Conservation (phyloP, 371 early-diverging fungal species). For the Circinella minor region DNA sequence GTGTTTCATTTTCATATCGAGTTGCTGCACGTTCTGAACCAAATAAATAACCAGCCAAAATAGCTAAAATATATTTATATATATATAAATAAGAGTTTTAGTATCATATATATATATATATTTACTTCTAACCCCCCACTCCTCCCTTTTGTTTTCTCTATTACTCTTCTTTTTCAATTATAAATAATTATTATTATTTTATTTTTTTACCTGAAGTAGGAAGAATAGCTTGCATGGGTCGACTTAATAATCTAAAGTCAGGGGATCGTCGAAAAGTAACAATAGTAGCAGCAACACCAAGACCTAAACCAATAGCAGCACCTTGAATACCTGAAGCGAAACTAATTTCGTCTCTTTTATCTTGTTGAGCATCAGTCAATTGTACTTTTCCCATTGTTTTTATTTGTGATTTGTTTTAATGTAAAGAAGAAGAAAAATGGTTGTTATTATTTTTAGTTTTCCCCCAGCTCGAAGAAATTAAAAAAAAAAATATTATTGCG, state of each 20-base stretch:
- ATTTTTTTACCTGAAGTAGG: slow-evolving; percentile 37
- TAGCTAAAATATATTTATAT: slow-evolving; percentile 24
- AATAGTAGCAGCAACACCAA: slow-evolving; percentile 46
- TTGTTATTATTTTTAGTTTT: too few species aligned
- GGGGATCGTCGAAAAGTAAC: slow-evolving; percentile 40
- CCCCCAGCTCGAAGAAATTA: too few species aligned
- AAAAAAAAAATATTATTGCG: neutral
- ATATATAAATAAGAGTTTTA: neutral
- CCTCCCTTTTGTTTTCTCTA: neutral
- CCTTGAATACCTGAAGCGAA: slow-evolving; percentile 44
- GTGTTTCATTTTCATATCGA: slow-evolving; percentile 39
- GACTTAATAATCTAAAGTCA: slow-evolving; percentile 44
- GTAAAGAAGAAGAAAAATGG: neutral
- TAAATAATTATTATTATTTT: neutral
- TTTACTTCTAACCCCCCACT: neutral
- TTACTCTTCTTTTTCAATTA: neutral
- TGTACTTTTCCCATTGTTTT: slow-evolving; percentile 8
- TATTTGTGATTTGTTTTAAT: slow-evolving; percentile 1
- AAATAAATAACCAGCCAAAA: slow-evolving; percentile 52
- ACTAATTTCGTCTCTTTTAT: slow-evolving; percentile 26
- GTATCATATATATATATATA: neutral
- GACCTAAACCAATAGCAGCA: slow-evolving; percentile 48
- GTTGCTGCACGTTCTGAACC: slow-evolving; percentile 44
- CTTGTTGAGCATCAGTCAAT: slow-evolving; percentile 35
- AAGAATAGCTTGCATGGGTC: slow-evolving; percentile 47